A percentile compares a stretch with the other conserved stretches of the same genome.
These are phyloP conservation scores for Fusarium irregulare DNA, from an alignment of 2,329 filamentous ascomycete genomes.

Conservation along the genomic window DNA sequence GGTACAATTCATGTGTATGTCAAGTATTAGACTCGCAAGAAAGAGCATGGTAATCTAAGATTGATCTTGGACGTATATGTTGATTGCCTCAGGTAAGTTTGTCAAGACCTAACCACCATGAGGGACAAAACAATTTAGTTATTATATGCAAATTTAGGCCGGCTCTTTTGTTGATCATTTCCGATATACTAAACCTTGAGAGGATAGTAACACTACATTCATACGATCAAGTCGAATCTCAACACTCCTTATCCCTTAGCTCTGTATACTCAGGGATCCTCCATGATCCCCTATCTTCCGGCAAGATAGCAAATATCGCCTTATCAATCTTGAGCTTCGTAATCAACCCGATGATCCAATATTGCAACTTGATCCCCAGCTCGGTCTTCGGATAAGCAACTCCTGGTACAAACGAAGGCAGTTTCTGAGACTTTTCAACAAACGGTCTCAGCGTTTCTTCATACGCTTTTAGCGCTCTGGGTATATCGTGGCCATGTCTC, in stretches of 20 bases:
- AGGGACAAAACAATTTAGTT: not conserved
- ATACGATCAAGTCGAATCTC: not conserved
- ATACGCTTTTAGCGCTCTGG: slow-evolving; percentile 52
- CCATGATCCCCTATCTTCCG: slow-evolving; percentile 21
- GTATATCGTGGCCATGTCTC: slow-evolving; percentile 37
- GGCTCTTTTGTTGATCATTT: too few species aligned
- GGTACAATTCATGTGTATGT: too few species aligned
- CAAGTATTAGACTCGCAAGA: too few species aligned
- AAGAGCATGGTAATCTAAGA: too few species aligned
- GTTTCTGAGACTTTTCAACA: slow-evolving; percentile 54
- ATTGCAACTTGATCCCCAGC: slow-evolving; percentile 44
- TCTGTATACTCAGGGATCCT: slow-evolving; percentile 28
- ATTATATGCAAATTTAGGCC: too few species aligned
- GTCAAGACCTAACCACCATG: too few species aligned
- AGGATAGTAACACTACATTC: too few species aligned
- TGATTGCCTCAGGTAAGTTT: too few species aligned
- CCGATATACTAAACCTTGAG: not conserved
- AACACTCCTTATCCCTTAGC: not conserved
- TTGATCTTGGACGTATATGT: too few species aligned
- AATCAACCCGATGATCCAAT: slow-evolving; percentile 19
- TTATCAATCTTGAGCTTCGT: slow-evolving; percentile 32
- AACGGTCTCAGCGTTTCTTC: slow-evolving; percentile 55
- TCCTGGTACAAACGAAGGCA: slow-evolving; percentile 45
- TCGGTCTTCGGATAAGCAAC: slow-evolving; percentile 45
- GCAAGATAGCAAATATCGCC: slow-evolving; percentile 19